Evolutionary conservation across 208 protist species (phyloP).

Genomic region (Acanthamoeba healyi): DNA sequence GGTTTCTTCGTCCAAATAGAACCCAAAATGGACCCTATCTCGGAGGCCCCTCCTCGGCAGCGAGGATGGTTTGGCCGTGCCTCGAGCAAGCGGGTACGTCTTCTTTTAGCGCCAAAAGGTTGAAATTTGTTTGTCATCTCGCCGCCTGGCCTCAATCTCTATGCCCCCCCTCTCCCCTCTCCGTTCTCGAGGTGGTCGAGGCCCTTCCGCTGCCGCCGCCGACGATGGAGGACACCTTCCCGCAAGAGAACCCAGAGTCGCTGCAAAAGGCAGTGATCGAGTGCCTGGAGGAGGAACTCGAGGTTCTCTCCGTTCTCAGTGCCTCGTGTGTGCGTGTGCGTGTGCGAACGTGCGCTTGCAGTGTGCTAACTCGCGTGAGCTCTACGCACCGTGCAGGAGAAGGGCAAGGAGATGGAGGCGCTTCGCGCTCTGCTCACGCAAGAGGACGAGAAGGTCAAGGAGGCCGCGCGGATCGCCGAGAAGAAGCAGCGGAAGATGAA

Average conservation of each 20-base stretch:
- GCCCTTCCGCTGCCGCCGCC: not conserved
- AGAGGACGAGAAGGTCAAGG: constrained; percentile 19
- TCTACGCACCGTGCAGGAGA: not conserved
- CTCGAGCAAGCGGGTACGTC: not conserved
- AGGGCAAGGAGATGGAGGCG: constrained; percentile 6
- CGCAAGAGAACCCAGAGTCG: constrained; percentile 14
- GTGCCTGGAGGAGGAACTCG: constrained; percentile 18
- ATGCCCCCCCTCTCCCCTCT: no score
- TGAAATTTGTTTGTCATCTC: no score
- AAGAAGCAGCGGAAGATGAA: constrained; percentile 38
- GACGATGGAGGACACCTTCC: constrained; percentile 24
- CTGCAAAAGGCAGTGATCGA: constrained; percentile 3
- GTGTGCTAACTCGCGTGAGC: no score
- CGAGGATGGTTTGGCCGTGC: not conserved
- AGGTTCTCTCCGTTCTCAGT: not conserved
- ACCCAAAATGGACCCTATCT: not conserved
- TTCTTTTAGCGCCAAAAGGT: no score
- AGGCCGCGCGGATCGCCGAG: not conserved
- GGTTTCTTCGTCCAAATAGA: no score
- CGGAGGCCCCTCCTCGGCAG: not conserved
- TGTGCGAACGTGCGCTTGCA: no score
- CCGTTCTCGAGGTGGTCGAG: not conserved
- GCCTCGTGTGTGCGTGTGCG: no score
- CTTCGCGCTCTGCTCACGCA: constrained; percentile 1
- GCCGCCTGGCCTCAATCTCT: no score